Evolutionary conservation across 192 early-diverging fungal genomes (phyloP).

Genomic region (Gamsiella multidivaricata): DNA sequence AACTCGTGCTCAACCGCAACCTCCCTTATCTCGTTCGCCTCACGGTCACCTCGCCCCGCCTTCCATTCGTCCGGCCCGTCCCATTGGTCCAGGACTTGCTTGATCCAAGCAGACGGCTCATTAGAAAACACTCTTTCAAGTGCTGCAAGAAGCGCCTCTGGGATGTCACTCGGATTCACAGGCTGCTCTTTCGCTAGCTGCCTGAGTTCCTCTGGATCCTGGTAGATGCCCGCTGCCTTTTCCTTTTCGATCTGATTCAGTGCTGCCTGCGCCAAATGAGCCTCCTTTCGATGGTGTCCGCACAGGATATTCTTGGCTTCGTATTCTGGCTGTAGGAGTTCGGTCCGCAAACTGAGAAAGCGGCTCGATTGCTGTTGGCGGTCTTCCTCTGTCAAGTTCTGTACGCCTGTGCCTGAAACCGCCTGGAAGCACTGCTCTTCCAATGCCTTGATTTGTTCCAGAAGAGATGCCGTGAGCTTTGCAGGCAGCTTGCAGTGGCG

Average conservation of each 20-base stretch:
- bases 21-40: background rate
- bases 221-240: slow-evolving; percentile 18
- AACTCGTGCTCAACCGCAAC: slow-evolving; percentile 1
- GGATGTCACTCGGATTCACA: slow-evolving; percentile 47
- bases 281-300: slow-evolving; percentile 47
- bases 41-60: background rate
- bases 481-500: slow-evolving; percentile 41
- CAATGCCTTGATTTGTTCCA: slow-evolving; percentile 17
- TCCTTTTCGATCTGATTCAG: slow-evolving; percentile 19
- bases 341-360: slow-evolving; percentile 2
- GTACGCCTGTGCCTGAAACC: background rate
- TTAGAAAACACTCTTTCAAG: slow-evolving; percentile 30
- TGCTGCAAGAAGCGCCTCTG: slow-evolving; percentile 14
- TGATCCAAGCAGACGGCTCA: slow-evolving; percentile 9
- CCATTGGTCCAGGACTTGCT: slow-evolving; percentile 23
- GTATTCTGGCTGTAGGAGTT: slow-evolving; percentile 20
- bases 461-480: slow-evolving; percentile 13
- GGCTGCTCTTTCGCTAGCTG: slow-evolving; percentile 30
- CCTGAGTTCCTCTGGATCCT: slow-evolving; percentile 37
- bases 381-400: background rate
- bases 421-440: slow-evolving; percentile 2
- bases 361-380: background rate
- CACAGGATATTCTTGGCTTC: slow-evolving; percentile 28
- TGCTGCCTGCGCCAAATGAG: slow-evolving; percentile 7
- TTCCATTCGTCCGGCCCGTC: slow-evolving; percentile 49